Conservation (phyloP, 768 basidiomycete genomes). For the Naganishia antarctica region DNA sequence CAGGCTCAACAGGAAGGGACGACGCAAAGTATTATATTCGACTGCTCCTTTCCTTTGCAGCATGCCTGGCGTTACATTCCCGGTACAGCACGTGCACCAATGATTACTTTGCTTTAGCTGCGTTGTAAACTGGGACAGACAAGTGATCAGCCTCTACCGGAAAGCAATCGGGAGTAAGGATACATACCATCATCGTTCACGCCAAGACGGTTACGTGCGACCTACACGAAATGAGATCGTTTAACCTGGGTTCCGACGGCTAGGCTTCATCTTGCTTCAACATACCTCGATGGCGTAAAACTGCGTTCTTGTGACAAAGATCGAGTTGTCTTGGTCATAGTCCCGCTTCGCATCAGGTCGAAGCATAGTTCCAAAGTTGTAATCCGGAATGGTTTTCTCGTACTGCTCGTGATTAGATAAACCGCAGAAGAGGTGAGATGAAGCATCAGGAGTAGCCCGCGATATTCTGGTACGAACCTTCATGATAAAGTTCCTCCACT, state of each 20-base stretch:
- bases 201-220: constrained; percentile 82
- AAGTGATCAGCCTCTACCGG: not conserved
- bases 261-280: not conserved
- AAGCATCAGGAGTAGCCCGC: no score
- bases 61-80: no score
- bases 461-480: no score
- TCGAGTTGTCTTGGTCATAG: constrained; percentile 86
- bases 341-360: constrained; percentile 71
- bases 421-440: not conserved
- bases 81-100: no score
- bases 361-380: constrained; percentile 94
- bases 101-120: not conserved
- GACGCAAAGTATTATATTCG: constrained; percentile 4
- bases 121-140: not conserved
- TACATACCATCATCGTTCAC: constrained; percentile 62
- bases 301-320: constrained; percentile 70
- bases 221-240: constrained; percentile 60
- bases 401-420: constrained; percentile 53
- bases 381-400: constrained; percentile 83
- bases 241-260: not conserved
- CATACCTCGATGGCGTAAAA: constrained; percentile 88
- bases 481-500: constrained; percentile 83
- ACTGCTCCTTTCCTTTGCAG: no score
- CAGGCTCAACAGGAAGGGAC: no score
- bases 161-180: not conserved